Evolutionary conservation across 2,329 filamentous ascomycete genomes (phyloP).

Genomic region (Penicillium sp.): DNA sequence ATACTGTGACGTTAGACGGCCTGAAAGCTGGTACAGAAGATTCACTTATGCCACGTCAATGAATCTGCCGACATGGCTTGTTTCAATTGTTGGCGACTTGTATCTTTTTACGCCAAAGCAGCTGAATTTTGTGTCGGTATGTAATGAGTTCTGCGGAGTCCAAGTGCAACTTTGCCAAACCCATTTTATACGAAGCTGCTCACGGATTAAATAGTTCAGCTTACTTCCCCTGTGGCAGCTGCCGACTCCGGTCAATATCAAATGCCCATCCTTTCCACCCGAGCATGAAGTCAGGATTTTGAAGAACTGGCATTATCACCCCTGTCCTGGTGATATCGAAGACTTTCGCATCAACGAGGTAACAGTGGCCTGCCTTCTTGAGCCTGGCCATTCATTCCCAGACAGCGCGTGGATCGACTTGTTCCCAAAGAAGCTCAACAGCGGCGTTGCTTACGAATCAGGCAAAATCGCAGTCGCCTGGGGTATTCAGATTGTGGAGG

Average conservation of each 20-base stretch:
- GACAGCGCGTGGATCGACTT: background rate
- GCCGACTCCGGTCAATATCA: background rate
- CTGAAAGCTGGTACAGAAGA: background rate
- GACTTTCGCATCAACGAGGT: background rate
- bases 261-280: background rate
- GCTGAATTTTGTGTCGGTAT: background rate
- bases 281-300: background rate
- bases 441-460: background rate
- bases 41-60: background rate
- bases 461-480: background rate
- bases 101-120: background rate
- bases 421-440: conserved; percentile 3
- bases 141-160: background rate
- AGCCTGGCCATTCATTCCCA: background rate
- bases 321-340: background rate
- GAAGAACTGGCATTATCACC: background rate
- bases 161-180: too few species aligned
- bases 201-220: too few species aligned
- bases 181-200: too few species aligned
- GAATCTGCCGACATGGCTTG: background rate
- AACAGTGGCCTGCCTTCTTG: background rate
- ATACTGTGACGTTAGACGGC: background rate
- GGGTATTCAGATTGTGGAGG: conserved; percentile 1
- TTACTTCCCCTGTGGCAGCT: background rate
- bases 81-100: background rate